Evolutionary conservation across 495 filamentous ascomycete species (phyloP).

Genomic region (Podospora pseudopauciseta): DNA sequence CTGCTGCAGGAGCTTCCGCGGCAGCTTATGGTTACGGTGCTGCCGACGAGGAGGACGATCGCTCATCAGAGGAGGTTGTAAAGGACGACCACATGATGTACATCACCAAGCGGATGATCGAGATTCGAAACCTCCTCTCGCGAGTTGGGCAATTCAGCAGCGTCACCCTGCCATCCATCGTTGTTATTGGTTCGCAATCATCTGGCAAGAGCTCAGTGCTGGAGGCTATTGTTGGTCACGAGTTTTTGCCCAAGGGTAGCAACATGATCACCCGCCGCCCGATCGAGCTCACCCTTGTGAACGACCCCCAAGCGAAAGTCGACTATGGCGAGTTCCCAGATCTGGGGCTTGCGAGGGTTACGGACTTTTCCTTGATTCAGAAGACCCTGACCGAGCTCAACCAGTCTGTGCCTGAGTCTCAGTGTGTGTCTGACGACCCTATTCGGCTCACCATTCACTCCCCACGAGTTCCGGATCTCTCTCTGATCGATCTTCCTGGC

Average conservation of each 20-base stretch:
- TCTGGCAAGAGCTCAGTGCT: slow-evolving; percentile 97
- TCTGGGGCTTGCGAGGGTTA: slow-evolving; percentile 82
- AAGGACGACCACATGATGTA: slow-evolving; percentile 99
- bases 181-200: slow-evolving; percentile 97
- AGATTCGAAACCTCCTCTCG: slow-evolving; percentile 88
- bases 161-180: slow-evolving; percentile 88
- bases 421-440: slow-evolving; percentile 94
- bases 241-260: slow-evolving; percentile 93
- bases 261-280: slow-evolving; percentile 98
- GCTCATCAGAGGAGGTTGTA: slow-evolving; percentile 58
- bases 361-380: slow-evolving; percentile 90
- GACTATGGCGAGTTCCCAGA: slow-evolving; percentile 98
- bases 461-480: slow-evolving; percentile 91
- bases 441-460: slow-evolving; percentile 95
- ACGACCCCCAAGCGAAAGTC: slow-evolving; percentile 82
- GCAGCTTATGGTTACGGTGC: slow-evolving; percentile 75
- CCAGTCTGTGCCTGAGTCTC: slow-evolving; percentile 78
- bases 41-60: slow-evolving; percentile 65
- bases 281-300: slow-evolving; percentile 94
- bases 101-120: slow-evolving; percentile 98
- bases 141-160: slow-evolving; percentile 85
- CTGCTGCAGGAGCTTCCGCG: slow-evolving; percentile 59
- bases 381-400: slow-evolving; percentile 93
- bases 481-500: slow-evolving; percentile 91
- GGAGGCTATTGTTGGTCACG: slow-evolving; percentile 95